Evolutionary conservation across 768 basidiomycete genomes (phyloP), one percentile per base, ranked within the genome.

Genomic region (Suillus clintonianus): DNA sequence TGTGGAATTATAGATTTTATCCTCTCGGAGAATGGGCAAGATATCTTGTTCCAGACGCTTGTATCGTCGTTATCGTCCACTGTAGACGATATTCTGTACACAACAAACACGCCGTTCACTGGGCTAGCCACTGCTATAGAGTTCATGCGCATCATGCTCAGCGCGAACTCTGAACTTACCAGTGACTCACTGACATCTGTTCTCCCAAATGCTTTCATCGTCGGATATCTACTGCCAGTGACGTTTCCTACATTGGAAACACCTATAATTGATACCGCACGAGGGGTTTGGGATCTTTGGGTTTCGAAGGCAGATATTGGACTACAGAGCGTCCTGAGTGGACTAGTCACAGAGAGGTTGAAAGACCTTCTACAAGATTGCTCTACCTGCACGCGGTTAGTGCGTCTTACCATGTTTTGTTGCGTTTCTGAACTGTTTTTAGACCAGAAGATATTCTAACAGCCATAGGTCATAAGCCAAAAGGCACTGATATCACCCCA

Each of bases 361-460:
- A 79, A 74, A 34, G 76, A 70, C 5, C 66, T 85, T 27, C 50
- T 89, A 5, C 62, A 74, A 36, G 82, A 85, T 68, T 69, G 69
- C 47, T 63, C 69, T 13, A 71, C 70, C 11, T 67, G 68, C 30
- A 62, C 73, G 5, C 76, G 72, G 82, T 81, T 36, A 19, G 79
- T 68, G 45, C 32, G 15, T 39, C n/a, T 34, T 53, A 41, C 14
- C 45, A 34, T 58, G 27, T 13, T 54, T 42, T 13, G 22, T 15
- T 30, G 41, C 27, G 30, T 41, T 39, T 34, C 9, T 51, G 9
- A 57, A 19, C 17, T 9, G 17, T 41, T 37, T 55, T 3, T 30
- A 86, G 86, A 39, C 83, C 85, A 8, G 82, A 82, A 59, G 75
- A 85, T 62, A 74, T 87, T 14, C 72, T 86, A 9, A 68, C 65